Evolutionary conservation across 1,284 basidiomycete species (phyloP), one percentile per base, ranked within the genome.

Genomic region (Ustilago nuda): DNA sequence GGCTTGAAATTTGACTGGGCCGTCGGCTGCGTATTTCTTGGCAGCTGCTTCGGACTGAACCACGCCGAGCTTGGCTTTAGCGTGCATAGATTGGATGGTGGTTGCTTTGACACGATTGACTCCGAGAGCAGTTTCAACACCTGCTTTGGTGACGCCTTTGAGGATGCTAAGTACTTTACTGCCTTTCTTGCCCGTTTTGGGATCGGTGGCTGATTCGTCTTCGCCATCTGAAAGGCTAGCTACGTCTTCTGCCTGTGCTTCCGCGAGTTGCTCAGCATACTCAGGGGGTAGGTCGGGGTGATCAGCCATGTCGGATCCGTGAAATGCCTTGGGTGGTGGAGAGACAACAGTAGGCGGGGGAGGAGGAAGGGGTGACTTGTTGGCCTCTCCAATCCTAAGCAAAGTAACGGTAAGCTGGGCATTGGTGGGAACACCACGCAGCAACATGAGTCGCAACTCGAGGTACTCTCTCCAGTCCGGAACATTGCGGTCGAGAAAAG

Each of bases 361-460:
- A 1, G 88, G 87, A 1, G 88, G 88, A 4, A 89, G 77, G 0
- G 88, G 89, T 0, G 86, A 80, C 61, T 87, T 87, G 41, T 84
- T 83, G 0, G 85, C 85, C 73, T 90, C 89, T 7, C 87, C 88
- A 33, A 89, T 87, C 15, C 89, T 87, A 3, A 90, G 82, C 35
- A 90, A 80, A 36, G 89, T 88, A 4, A 90, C 82, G 0, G 89
- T 88, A 45, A 90, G 86, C 72, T 90, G 90, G 5, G 89, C 89
- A 71, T 90, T 88, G 53, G 89, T 90, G 3, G 90, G 90, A 0
- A 89, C 89, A 11, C 88, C 87, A 27, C 86, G 87, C 17, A 90
- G 81, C 43, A 90, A 75, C 3, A 88, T 88, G 82, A 51, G 73
- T 17, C 58, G 68, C 1, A 65, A 50, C 59, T 73, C 57, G 53